Evolutionary conservation across 2,329 filamentous ascomycete species (phyloP), one percentile per base, ranked within the genome.

Genomic region (Xylaria sp.): DNA sequence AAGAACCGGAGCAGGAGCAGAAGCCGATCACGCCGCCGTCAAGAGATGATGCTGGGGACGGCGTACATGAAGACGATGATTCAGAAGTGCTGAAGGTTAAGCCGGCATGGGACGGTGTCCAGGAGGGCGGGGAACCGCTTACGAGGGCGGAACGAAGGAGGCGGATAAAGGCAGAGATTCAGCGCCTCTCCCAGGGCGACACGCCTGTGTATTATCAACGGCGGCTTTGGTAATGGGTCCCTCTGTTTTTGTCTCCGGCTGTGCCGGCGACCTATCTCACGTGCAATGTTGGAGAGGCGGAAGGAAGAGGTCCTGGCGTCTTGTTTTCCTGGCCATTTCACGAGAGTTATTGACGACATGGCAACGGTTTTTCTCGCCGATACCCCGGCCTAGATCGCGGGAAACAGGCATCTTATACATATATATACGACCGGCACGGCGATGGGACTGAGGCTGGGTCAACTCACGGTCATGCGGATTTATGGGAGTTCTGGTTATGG

Each of bases 131-230:
- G 64, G 83, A 86, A 75, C 85, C 84, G 1, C 78, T 88, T 23
- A 86, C 81, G 65, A 80, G 81, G 64, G 85, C 84, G 0, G 84
- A 88, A 78, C 83, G 88, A 73, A 82, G 88, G 73, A 82, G 82
- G 75, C 81, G 84, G 72, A 90, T 90, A 75, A 88, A 87, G 75
- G 84, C 87, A 69, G 87, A 90, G 73, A 84, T 90, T 69, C 79
- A 78, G 76, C 81, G 78, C 70, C 74, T 85, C 64, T 81, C 85
- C 6, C 83, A 83, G 75, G 78, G 79, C 18, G 79, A 85, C 2
- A 79, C 80, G 76, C 85, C 81, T 16, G 79, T 83, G 27, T 85
- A 85, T 69, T 88, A 88, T 73, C 86, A 88, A 74, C 82, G 87
- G 55, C 79, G 88, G 58, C 78, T 88, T 70, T 88, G 84, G 82